Evolutionary conservation across 1,284 basidiomycete species (phyloP), one percentile per base, ranked within the genome.

Genomic region (Ceratobasidium sp.): DNA sequence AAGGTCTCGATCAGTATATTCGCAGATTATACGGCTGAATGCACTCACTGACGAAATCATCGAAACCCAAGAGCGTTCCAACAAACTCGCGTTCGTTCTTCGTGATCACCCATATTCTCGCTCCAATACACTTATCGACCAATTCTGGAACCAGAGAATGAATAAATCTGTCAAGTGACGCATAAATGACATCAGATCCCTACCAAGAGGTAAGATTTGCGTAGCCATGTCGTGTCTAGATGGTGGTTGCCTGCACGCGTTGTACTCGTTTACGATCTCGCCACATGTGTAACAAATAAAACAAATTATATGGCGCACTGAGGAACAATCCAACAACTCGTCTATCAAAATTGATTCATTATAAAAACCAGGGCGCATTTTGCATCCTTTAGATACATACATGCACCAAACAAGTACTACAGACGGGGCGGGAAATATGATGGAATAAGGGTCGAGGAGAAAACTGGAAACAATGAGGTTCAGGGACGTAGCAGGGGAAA

Each of bases 31-130:
- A n/a, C n/a, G n/a, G n/a, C n/a, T n/a, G n/a, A 62, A 54, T 55
- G 17, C 55, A 98, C 96, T 87, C 79, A 98, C 96, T 99, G 79
- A 99, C 96, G 79, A 96, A 99, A 81, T 99, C 96, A 79, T 99
- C 97, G 76, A 99, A 99, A 1, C 97, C 96, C 49, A 96, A 85
- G 55, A 99, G 82, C 2, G 89, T 98, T n/a, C 96, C 96, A 17
- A 91, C 93, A 80, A 97, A 97, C 81, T 98, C 95, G 65, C 93
- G 89, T 73, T 98, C 94, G 73, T 87, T 90, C 82, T 97, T 97
- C 92, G 96, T 96, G 78, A 98, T 87, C 74, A 98, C 95, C 93
- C 93, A 96, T 77, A 98, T 95, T 65, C 88, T 86, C 40, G 92
- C 94, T 69, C 95, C 95, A 77, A 96, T 97, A 77, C 95, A 97